Conservation (phyloP, 306 rosid genomes). For the Citrullus colocynthis region DNA sequence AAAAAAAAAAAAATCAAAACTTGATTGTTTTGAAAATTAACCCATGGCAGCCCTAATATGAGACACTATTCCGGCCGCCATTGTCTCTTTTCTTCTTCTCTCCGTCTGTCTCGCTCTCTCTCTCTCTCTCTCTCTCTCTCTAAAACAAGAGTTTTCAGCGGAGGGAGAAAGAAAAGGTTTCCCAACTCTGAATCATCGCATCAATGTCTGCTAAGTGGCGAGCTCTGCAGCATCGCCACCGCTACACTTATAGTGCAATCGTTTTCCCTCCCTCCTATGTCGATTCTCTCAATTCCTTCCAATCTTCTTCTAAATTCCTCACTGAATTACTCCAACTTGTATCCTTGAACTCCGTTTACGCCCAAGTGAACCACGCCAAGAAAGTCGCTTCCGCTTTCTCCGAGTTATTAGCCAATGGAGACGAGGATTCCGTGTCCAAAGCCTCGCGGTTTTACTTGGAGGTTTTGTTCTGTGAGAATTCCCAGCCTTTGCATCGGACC, state of each 20-base stretch:
- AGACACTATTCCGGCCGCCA: background rate
- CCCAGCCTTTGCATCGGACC: slow-evolving; percentile 58
- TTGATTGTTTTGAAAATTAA: background rate
- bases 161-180: background rate
- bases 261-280: slow-evolving; percentile 41
- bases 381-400: slow-evolving; percentile 40
- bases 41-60: background rate
- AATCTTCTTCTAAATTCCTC: slow-evolving; percentile 31
- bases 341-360: slow-evolving; percentile 48
- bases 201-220: slow-evolving; percentile 96
- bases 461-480: slow-evolving; percentile 62
- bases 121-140: background rate
- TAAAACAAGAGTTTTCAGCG: background rate
- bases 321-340: slow-evolving; percentile 23
- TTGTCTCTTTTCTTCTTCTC: background rate
- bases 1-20: background rate
- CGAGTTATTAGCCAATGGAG: slow-evolving; percentile 21
- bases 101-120: background rate
- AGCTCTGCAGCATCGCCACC: slow-evolving; percentile 94
- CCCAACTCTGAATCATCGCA: background rate
- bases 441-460: slow-evolving; percentile 44
- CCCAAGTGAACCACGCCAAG: slow-evolving; percentile 49
- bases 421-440: slow-evolving; percentile 14
- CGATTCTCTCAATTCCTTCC: slow-evolving; percentile 21
- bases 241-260: slow-evolving; percentile 82